A percentile compares a stretch with the other conserved stretches of the same genome.
Evolutionary conservation across 805 yeast genomes (phyloP).

Genomic region (Schizosaccharomyces octosporus): DNA sequence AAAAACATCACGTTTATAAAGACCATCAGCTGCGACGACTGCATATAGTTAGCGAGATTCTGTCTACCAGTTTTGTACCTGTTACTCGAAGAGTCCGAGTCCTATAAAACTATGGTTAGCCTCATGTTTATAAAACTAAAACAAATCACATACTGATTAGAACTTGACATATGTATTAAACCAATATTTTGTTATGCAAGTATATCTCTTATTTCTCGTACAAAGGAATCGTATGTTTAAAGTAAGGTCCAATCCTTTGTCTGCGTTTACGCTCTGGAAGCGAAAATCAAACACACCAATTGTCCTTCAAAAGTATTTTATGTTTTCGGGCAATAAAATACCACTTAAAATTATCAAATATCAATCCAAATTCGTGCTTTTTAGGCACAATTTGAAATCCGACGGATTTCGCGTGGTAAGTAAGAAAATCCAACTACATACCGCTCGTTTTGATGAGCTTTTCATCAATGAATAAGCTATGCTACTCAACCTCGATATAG

Average conservation of each 20-base stretch:
- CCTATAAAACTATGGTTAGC: not conserved
- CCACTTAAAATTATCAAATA: not conserved
- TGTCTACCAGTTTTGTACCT: not conserved
- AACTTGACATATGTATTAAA: not conserved
- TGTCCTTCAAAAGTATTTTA: not conserved
- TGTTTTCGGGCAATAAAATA: not conserved
- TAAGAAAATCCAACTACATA: not conserved
- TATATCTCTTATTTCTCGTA: too few relatives aligned
- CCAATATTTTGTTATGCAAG: too few relatives aligned
- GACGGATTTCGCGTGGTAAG: constrained; percentile 1
- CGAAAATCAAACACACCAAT: not conserved
- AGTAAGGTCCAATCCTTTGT: too few relatives aligned
- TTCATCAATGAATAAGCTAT: too few relatives aligned
- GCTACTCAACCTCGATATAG: too few relatives aligned
- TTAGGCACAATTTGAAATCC: not conserved
- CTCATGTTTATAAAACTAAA: not conserved
- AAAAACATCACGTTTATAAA: constrained; percentile 83
- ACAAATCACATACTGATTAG: not conserved
- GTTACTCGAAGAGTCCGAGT: not conserved
- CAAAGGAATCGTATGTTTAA: too few relatives aligned
- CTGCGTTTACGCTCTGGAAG: too few relatives aligned
- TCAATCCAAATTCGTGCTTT: not conserved
- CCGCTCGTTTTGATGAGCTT: not conserved
- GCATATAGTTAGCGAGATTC: not conserved
- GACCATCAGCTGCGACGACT: constrained; percentile 83